Evolutionary conservation across 139 green algal species (phyloP).

Genomic region (Gonium pectorale): DNA sequence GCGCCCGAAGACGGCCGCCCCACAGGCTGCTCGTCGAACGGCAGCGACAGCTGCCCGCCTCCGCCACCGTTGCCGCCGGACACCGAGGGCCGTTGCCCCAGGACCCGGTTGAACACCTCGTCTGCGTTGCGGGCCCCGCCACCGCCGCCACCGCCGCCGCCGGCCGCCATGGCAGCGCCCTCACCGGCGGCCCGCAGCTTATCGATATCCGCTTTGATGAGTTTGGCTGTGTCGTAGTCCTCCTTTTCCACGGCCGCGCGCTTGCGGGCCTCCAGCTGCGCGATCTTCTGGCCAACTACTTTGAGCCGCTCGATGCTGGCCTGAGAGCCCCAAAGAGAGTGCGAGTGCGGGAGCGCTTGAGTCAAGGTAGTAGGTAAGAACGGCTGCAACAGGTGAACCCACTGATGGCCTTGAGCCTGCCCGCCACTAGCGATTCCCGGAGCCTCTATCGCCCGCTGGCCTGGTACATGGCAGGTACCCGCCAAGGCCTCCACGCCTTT

Average conservation of each 20-base stretch:
- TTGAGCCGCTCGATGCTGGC: conserved; percentile 76
- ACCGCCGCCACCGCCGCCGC: conserved; percentile 11
- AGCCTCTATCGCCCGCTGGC: no score
- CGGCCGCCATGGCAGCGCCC: conserved; percentile 38
- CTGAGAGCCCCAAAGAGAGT: no score
- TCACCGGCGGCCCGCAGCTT: conserved; percentile 71
- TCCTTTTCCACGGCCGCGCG: conserved; percentile 83
- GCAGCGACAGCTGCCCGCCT: not conserved
- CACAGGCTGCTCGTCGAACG: conserved; percentile 51
- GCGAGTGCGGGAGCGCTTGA: no score
- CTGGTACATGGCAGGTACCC: no score
- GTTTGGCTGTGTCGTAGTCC: conserved; percentile 96
- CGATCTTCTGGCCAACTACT: conserved; percentile 76
- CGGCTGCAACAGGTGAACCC: no score
- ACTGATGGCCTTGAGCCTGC: no score
- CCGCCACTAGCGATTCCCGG: no score
- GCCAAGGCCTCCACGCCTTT: no score
- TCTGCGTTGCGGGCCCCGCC: conserved; percentile 55
- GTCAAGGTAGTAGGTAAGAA: no score
- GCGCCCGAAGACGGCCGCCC: not conserved
- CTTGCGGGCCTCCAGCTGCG: conserved; percentile 84
- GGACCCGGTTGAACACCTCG: conserved; percentile 73
- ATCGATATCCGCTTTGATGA: conserved; percentile 88
- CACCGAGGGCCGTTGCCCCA: conserved; percentile 36
- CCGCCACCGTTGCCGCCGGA: not conserved